Evolutionary conservation across 1,284 basidiomycete genomes (phyloP).

Genomic region (Waitea zeae): DNA sequence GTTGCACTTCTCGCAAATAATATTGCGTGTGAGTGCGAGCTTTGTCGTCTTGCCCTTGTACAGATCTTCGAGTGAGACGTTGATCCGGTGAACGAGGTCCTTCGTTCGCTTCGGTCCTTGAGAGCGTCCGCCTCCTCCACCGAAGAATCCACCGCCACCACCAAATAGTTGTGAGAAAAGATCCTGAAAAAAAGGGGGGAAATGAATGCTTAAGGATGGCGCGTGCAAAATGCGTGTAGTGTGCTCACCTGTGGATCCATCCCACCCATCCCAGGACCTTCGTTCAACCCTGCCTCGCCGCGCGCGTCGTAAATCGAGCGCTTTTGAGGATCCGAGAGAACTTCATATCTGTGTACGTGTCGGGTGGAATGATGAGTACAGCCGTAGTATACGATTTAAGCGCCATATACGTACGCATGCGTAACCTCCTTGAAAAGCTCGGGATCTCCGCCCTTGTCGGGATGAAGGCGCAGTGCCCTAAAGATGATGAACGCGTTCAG

Average conservation of each 20-base stretch:
- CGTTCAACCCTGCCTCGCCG: conserved; percentile 85
- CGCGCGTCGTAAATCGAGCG: conserved; percentile 79
- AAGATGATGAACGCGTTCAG: too few species aligned
- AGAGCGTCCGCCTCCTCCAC: conserved; percentile 42
- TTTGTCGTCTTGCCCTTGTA: conserved; percentile 99
- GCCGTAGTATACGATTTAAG: too few species aligned
- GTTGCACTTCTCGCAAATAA: conserved; percentile 86
- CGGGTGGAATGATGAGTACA: conserved; percentile 6
- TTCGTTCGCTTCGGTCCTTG: conserved; percentile 93
- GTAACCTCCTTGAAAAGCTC: conserved; percentile 98
- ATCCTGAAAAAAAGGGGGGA: conserved; percentile 35
- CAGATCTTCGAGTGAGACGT: conserved; percentile 92
- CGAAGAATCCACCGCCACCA: conserved; percentile 45
- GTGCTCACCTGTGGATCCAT: conserved; percentile 77
- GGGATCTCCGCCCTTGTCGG: conserved; percentile 94
- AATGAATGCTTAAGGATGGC: conserved; percentile 6
- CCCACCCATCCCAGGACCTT: conserved; percentile 70
- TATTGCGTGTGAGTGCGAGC: conserved; percentile 90
- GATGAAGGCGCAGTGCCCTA: conserved; percentile 81
- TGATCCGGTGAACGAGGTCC: conserved; percentile 94
- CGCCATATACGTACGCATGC: conserved; percentile 71
- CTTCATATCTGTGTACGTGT: conserved; percentile 56
- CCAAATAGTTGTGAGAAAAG: conserved; percentile 94
- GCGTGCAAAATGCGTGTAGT: background rate
- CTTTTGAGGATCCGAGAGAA: conserved; percentile 83